These are phyloP conservation scores for Yarrowia sp. DNA, from an alignment of 805 yeast species.

Conservation along the genomic window DNA sequence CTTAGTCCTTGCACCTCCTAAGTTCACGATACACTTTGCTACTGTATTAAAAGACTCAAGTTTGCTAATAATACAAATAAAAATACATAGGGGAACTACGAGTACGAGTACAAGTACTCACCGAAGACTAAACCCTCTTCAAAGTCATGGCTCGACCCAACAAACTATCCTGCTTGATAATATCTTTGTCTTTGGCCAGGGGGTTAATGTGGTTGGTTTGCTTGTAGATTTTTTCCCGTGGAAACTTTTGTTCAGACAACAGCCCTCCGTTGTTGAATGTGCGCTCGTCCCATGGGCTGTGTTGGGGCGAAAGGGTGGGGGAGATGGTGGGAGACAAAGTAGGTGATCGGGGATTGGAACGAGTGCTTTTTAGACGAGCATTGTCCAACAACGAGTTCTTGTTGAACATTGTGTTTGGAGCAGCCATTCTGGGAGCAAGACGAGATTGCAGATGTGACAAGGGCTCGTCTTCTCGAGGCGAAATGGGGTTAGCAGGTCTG, in stretches of 20 bases:
- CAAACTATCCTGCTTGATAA: conserved; percentile 21
- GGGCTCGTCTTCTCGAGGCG: not conserved
- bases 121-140: not conserved
- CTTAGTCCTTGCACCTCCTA: no score
- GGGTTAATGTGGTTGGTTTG: conserved; percentile 6
- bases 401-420: conserved; percentile 12
- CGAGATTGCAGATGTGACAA: not conserved
- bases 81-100: not conserved
- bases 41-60: no score
- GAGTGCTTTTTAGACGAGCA: not conserved
- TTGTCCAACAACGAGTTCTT: conserved; percentile 13
- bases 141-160: conserved; percentile 16
- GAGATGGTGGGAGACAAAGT: not conserved
- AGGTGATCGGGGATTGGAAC: not conserved
- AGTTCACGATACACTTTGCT: no score
- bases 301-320: not conserved
- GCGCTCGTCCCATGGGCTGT: not conserved
- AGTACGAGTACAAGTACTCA: no score
- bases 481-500: not conserved
- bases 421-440: not conserved
- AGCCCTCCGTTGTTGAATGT: conserved; percentile 2
- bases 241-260: conserved; percentile 3
- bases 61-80: not conserved
- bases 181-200: conserved; percentile 14
- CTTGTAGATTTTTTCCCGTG: not conserved